These are phyloP conservation scores for Trifolium pratense DNA, from an alignment of 306 rosid species.

Conservation along the genomic window DNA sequence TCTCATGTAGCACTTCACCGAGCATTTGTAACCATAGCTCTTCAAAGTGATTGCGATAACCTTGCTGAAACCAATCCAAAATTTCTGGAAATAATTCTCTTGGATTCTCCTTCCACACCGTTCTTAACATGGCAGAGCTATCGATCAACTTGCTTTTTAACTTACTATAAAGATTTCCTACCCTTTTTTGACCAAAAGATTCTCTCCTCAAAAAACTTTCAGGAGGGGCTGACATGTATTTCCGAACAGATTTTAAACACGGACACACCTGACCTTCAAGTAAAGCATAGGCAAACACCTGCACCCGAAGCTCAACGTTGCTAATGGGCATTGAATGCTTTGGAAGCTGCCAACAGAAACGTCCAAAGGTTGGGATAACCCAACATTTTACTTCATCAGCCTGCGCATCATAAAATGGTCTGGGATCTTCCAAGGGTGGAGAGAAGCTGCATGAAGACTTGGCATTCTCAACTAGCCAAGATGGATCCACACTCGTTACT, in stretches of 20 bases:
- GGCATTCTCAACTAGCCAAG: constrained; percentile 88
- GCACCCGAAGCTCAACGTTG: constrained; percentile 46
- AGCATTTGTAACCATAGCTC: constrained; percentile 76
- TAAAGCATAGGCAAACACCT: constrained; percentile 76
- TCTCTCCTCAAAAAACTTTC: constrained; percentile 73
- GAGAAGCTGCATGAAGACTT: constrained; percentile 72
- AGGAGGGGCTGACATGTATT: constrained; percentile 76
- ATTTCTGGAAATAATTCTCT: constrained; percentile 67
- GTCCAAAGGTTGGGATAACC: constrained; percentile 73
- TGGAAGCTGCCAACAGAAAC: constrained; percentile 84
- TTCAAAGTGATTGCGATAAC: constrained; percentile 57
- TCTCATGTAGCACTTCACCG: constrained; percentile 56
- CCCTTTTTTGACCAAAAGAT: constrained; percentile 78
- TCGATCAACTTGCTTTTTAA: constrained; percentile 53
- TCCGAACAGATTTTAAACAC: constrained; percentile 61
- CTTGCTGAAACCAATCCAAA: constrained; percentile 78
- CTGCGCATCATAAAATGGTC: constrained; percentile 69
- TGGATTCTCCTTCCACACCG: constrained; percentile 77
- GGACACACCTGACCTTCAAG: constrained; percentile 89
- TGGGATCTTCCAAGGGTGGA: constrained; percentile 61
- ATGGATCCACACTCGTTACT: constrained; percentile 72
- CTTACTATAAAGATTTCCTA: constrained; percentile 70
- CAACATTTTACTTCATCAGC: constrained; percentile 68
- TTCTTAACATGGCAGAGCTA: constrained; percentile 60
- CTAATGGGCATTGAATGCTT: constrained; percentile 56